Percentiles rank a stretch among this genome's conserved stretches.
Conservation (phyloP, 2,329 filamentous ascomycete species). For the Neospermospora avenae region DNA sequence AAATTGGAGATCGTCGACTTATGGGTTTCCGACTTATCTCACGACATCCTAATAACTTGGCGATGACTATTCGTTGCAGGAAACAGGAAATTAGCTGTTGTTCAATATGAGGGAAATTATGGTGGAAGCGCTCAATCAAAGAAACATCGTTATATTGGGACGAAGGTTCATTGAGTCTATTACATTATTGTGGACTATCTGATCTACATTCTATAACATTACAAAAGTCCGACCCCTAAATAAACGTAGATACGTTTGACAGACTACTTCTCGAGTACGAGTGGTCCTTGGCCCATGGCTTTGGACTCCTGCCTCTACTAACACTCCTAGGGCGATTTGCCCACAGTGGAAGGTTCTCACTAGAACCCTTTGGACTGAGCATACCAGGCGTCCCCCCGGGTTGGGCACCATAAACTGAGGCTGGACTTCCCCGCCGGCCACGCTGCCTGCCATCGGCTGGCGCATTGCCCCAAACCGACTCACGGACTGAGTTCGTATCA, state of each 20-base stretch:
- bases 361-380: neutral
- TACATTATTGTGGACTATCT: neutral
- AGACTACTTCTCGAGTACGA: conserved; percentile 6
- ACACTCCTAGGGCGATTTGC: conserved; percentile 1
- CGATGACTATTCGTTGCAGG: too few species aligned
- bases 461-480: conserved; percentile 6
- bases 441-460: neutral
- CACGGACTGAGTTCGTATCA: conserved; percentile 1
- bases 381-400: neutral
- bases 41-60: too few species aligned
- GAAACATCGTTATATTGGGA: too few species aligned
- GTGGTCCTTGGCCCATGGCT: neutral
- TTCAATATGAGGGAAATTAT: too few species aligned
- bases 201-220: conserved; percentile 22
- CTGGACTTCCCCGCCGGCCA: neutral
- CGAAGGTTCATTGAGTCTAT: neutral
- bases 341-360: conserved; percentile 4
- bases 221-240: conserved; percentile 1
- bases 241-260: conserved; percentile 2
- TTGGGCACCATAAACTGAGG: neutral
- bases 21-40: too few species aligned
- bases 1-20: too few species aligned
- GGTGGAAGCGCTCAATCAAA: neutral
- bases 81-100: too few species aligned
- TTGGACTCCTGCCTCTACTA: conserved; percentile 5